Base-by-base conservation (phyloP, 768 basidiomycete genomes). In the Harrya chromipes region DNA sequence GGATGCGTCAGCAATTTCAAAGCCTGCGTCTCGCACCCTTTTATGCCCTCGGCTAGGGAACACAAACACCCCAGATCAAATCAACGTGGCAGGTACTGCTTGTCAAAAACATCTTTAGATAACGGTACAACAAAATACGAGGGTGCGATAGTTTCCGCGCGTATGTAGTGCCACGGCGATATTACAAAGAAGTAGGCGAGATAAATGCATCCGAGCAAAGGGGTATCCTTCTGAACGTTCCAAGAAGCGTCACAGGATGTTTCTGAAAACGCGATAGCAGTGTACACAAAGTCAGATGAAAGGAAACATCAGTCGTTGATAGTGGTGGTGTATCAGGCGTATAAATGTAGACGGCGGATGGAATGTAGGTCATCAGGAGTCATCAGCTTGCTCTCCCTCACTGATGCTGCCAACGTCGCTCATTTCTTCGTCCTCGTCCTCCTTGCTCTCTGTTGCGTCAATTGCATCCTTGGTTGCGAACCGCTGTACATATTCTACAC, bases 381-480 rank as follows among this genome's bases (percentile, higher is more conserved):
- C 57, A 12, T 83, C 56, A 23, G 33, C 53, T 41, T 77, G 29
- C 10, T 33, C 33, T 16, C 33, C 81, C 45, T 87, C 89, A 68
- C 82, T 86, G 70, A 88, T 82, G 71, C 86, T 90, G 52, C 87
- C 89, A 53, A 88, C 74, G 48, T 90, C 90, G 67, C 90, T 91
- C 86, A 92, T 90, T 62, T 85, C 89, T 58, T 85, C 87, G 58
- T 93, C 89, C 3, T 87, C 87, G 0, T 83, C 81, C 1, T 82
- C 81, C 16, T 81, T 79, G 31, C 75, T 80, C 19, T 77, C 75
- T 1, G 84, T 80, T 24, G 85, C 87, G 56, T 95, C 92, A 6
- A 87, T 84, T 23, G 84, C 88, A 64, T 91, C 93, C 72, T 90
- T 87, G 33, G 87, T 94, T 13, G 97, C 97, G 62, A 83, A 99